Evolutionary conservation across 352 stramenopile species (phyloP), one percentile per base, ranked within the genome.

Genomic region (Globisporangium cederbergense): DNA sequence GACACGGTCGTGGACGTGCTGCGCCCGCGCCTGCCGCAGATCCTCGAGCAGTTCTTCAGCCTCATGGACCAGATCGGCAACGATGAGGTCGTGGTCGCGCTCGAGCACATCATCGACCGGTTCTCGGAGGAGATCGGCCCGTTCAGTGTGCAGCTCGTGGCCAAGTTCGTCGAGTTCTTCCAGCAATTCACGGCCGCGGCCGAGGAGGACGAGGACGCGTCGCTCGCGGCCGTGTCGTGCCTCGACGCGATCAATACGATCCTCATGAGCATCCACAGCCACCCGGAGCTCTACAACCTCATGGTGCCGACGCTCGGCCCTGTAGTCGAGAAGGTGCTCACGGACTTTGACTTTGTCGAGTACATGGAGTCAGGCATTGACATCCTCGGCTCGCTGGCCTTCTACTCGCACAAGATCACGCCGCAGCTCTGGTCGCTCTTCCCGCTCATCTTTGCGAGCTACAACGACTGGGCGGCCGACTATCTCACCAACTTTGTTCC

Each of bases 41-140:
- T 99, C 43, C 78, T 99, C 51, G 94, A 98, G 68, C 93, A 98
- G 73, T 99, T 99, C 75, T 99, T 99, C 77, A 90, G 88, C 50
- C 96, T 99, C 43, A 99, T 99, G 96, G 96, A 98, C 68, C 93
- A 99, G 76, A 98, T 99, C 65, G 96, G 96, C n/a, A 98, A 98
- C 63, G 97, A 99, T 74, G 95, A 98, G 77, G 97, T 99, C 30
- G 93, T 98, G 11, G 87, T 97, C 16, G 96, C 96, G 30, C 77
- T 97, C 1, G 85, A 96, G 65, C 81, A 98, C 46, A 98, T 99
- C 61, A 97, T 99, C 52, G 95, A 98, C 70, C 93, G 93, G 53
- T 99, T 98, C 78, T 94, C 93, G 1, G 94, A 98, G 46, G 91
- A 98, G 73, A 99, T 99, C 52, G 94, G 88, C 7, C 89, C 87